Base-by-base conservation (phyloP, 192 early-diverging fungal species). In the Entomortierella chlamydospora region DNA sequence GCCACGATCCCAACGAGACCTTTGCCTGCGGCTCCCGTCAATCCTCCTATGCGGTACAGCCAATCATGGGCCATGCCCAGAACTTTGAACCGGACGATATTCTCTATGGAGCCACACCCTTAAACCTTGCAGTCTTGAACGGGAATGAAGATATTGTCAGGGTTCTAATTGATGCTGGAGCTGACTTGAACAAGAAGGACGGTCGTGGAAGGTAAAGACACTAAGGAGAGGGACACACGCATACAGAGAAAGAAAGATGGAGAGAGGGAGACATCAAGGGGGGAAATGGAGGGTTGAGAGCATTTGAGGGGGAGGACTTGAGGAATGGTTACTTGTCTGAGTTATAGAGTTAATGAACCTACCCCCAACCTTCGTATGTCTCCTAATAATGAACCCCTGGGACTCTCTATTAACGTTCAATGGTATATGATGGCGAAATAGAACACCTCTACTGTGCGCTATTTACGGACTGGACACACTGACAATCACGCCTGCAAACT, bases 381-480 rank as follows among this genome's bases (percentile, higher is more conserved):
- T n/a, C n/a, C n/a, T n/a, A n/a, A n/a, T n/a, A n/a, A n/a, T n/a
- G n/a, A 43, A 12, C 17, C 42, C 17, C 8, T 43, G 8, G 8
- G 8, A 43, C 17, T 43, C 17, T 43, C 8, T 43, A 12, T 43
- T 43, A 43, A 12, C 17, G 8, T 43, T 43, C n/a, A n/a, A n/a
- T n/a, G n/a, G n/a, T n/a, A n/a, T n/a, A n/a, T n/a, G n/a, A n/a
- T n/a, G n/a, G n/a, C n/a, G n/a, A n/a, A n/a, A n/a, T 66, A 91
- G 90, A 68, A 87, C 90, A 26, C 80, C 90, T 4, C 43, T 91
- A 17, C 72, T 91, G 8, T 91, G 90, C 45, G 85, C 87, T 2
- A 87, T 91, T 11, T 91, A 89, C 65, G 90, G 90, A 9, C 53
- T 87, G 30, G 88, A 91, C 61, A 85, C 82, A 23, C 43, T 82